phyloP scores from a whole-genome alignment of 225 moss, liverwort and hornwort genomes.

The Marchantia polymorpha region DNA sequence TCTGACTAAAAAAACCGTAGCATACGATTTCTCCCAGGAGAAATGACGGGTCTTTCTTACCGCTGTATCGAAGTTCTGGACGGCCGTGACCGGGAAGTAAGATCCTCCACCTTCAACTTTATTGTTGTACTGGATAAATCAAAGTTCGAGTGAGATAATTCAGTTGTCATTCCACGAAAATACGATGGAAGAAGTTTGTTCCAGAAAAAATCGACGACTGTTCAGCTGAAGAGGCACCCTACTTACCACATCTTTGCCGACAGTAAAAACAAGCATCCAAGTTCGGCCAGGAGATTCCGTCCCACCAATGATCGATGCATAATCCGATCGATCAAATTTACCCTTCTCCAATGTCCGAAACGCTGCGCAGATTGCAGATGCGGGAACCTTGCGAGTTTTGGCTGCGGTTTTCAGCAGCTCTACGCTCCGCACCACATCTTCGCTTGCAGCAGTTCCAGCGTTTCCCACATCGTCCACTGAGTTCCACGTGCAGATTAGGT shows the following conservation, averaged over 20 bases:
- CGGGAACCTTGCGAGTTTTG: constrained; percentile 65
- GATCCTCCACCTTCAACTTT: constrained; percentile 57
- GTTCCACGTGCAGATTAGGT: not conserved
- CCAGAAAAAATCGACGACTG: not conserved
- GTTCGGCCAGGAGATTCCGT: constrained; percentile 68
- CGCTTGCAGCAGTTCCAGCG: constrained; percentile 20
- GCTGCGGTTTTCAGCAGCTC: constrained; percentile 64
- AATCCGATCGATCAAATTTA: constrained; percentile 68
- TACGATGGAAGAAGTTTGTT: not conserved
- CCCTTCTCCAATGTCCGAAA: constrained; percentile 68
- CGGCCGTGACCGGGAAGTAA: constrained; percentile 73
- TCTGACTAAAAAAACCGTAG: not conserved
- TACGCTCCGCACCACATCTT: constrained; percentile 44
- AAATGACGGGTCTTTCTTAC: constrained; percentile 28
- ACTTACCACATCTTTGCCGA: constrained; percentile 46
- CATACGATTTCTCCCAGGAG: not conserved
- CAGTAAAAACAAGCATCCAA: constrained; percentile 80
- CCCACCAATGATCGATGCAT: constrained; percentile 56
- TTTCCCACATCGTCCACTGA: constrained; percentile 25
- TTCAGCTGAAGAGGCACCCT: not conserved
- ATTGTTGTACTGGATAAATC: constrained; percentile 6
- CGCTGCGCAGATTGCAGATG: constrained; percentile 56
- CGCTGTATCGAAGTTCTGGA: constrained; percentile 69
- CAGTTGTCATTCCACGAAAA: not conserved
- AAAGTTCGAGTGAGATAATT: not conserved